Evolutionary conservation across 2,329 filamentous ascomycete species (phyloP).

Genomic region (Huntiella bhutanensis): DNA sequence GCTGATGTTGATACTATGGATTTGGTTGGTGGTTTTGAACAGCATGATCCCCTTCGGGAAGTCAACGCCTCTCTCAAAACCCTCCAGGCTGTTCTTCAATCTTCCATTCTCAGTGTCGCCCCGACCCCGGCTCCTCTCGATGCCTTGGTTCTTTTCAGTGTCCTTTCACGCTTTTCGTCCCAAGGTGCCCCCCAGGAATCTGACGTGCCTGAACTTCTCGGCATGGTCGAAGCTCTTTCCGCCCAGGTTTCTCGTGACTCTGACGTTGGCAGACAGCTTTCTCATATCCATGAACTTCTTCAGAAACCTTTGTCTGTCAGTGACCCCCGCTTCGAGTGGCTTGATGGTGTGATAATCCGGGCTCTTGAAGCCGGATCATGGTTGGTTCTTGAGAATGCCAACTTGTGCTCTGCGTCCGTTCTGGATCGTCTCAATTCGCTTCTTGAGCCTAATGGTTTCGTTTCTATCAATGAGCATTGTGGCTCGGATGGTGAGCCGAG

Average conservation of each 20-base stretch:
- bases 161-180: conserved; percentile 25
- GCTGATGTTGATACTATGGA: conserved; percentile 95
- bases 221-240: conserved; percentile 23
- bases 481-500: conserved; percentile 63
- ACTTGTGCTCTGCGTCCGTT: conserved; percentile 87
- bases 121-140: conserved; percentile 27
- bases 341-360: conserved; percentile 79
- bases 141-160: conserved; percentile 31
- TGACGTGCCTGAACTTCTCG: conserved; percentile 21
- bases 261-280: conserved; percentile 27
- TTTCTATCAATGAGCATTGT: conserved; percentile 88
- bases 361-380: conserved; percentile 74
- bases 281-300: conserved; percentile 30
- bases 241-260: conserved; percentile 24
- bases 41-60: conserved; percentile 64
- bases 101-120: conserved; percentile 28
- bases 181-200: neutral
- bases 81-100: conserved; percentile 33
- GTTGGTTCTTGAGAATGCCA: conserved; percentile 93
- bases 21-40: conserved; percentile 89
- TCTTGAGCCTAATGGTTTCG: conserved; percentile 69
- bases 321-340: conserved; percentile 82
- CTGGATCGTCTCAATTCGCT: conserved; percentile 87
- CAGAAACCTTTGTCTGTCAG: conserved; percentile 37
- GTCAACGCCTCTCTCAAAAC: conserved; percentile 36